These are phyloP conservation scores for Metschnikowia bowlesiae DNA, from an alignment of 805 yeast species.

Conservation along the genomic window DNA sequence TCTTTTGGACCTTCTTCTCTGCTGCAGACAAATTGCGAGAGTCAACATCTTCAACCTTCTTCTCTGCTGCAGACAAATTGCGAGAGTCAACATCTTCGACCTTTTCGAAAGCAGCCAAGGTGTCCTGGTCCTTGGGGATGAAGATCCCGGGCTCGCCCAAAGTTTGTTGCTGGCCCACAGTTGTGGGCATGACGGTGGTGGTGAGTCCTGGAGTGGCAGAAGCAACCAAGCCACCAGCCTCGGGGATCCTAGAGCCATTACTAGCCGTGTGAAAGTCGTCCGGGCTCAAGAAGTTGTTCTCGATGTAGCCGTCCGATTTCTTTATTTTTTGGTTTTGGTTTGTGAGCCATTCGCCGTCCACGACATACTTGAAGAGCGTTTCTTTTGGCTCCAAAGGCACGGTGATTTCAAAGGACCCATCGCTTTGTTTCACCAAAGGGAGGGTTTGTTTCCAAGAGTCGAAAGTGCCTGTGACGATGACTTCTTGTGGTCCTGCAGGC, in stretches of 20 bases:
- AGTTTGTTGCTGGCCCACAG: slow-evolving; percentile 39
- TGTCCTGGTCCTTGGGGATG: slow-evolving; percentile 57
- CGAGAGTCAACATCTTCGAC: slow-evolving; percentile 46
- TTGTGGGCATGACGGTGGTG: slow-evolving; percentile 46
- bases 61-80: slow-evolving; percentile 16
- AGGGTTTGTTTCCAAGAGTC: slow-evolving; percentile 54
- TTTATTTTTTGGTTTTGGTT: slow-evolving; percentile 37
- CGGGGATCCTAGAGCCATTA: slow-evolving; percentile 15
- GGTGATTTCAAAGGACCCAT: slow-evolving; percentile 57
- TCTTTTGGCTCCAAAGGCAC: slow-evolving; percentile 47
- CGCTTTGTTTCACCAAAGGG: slow-evolving; percentile 55
- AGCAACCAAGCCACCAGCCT: slow-evolving; percentile 16
- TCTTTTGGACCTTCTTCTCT: slow-evolving; percentile 36
- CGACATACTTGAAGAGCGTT: slow-evolving; percentile 55
- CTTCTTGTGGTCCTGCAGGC: slow-evolving; percentile 47
- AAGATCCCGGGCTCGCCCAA: slow-evolving; percentile 73
- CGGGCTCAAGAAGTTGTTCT: slow-evolving; percentile 46
- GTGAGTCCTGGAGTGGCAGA: slow-evolving; percentile 12
- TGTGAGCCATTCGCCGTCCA: slow-evolving; percentile 63
- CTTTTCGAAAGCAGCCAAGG: slow-evolving; percentile 62
- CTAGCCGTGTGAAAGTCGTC: slow-evolving; percentile 26
- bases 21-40: slow-evolving; percentile 21
- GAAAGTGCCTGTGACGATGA: slow-evolving; percentile 57
- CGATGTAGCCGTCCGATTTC: slow-evolving; percentile 47
- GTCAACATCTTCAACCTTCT: slow-evolving; percentile 48